Evolutionary conservation across 73 alveolate genomes (phyloP).

Genomic region (Effrenium voratum): DNA sequence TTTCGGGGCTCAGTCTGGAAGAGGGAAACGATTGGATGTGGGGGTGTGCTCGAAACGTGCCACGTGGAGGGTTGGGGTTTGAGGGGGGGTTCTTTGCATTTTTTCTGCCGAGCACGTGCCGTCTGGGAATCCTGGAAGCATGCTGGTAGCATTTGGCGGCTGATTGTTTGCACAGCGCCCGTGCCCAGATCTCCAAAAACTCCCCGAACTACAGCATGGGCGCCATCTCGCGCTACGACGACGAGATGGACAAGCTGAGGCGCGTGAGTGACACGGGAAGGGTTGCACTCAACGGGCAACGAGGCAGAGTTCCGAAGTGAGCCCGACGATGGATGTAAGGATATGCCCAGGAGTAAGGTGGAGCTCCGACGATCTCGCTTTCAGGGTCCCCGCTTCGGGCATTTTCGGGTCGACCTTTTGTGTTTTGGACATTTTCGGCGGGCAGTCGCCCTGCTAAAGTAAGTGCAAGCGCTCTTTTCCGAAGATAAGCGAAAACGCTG

Average conservation of each 20-base stretch:
- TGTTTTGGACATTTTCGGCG: too few relatives aligned
- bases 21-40: too few relatives aligned
- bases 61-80: too few relatives aligned
- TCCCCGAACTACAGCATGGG: conserved; percentile 90
- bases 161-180: neutral
- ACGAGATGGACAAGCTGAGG: conserved; percentile 73
- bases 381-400: neutral
- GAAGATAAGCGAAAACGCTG: too few relatives aligned
- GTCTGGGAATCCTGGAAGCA: neutral
- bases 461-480: too few relatives aligned
- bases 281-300: neutral
- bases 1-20: too few relatives aligned
- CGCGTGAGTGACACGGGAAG: neutral
- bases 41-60: too few relatives aligned
- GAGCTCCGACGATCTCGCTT: neutral
- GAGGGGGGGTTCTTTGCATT: too few relatives aligned
- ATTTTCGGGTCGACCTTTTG: too few relatives aligned
- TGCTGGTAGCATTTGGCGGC: neutral
- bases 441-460: too few relatives aligned
- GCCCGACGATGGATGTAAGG: neutral
- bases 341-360: neutral
- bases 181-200: conserved; percentile 1
- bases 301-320: neutral
- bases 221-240: conserved; percentile 70
- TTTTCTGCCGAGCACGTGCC: too few relatives aligned